Evolutionary conservation across 2,329 filamentous ascomycete genomes (phyloP).

Genomic region (Gnomoniopsis smithogilvyi): DNA sequence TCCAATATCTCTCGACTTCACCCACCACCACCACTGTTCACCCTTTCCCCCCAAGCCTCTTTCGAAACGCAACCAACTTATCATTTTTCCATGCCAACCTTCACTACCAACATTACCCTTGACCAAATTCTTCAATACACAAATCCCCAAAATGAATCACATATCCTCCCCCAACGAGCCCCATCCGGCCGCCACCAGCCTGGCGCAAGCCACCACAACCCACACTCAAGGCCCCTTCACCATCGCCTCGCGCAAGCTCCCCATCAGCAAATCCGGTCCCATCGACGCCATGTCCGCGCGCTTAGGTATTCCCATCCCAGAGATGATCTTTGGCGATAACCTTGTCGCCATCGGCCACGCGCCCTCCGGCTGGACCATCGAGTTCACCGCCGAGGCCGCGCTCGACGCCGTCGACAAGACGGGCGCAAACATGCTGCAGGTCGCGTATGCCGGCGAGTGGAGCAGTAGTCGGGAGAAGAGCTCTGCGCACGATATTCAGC

Average conservation of each 20-base stretch:
- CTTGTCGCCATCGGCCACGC: conserved; percentile 70
- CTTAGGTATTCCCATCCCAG: conserved; percentile 83
- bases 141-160: conserved; percentile 33
- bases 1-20: too few species aligned
- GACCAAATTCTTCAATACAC: not conserved
- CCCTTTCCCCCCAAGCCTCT: too few species aligned
- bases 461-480: conserved; percentile 64
- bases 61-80: not conserved
- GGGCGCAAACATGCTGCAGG: conserved; percentile 83
- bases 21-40: too few species aligned
- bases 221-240: conserved; percentile 65
- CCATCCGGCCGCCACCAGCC: conserved; percentile 49
- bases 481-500: conserved; percentile 81
- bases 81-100: not conserved
- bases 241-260: conserved; percentile 82
- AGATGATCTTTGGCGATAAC: conserved; percentile 99
- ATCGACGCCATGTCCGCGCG: conserved; percentile 81
- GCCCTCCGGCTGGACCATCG: conserved; percentile 72
- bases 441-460: conserved; percentile 91
- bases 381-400: conserved; percentile 83
- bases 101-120: not conserved
- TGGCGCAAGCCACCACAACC: conserved; percentile 51
- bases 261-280: conserved; percentile 86
- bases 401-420: conserved; percentile 94
- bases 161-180: conserved; percentile 44